A percentile compares a stretch with the other conserved stretches of the same genome.
These are phyloP conservation scores for Pilaira anomala DNA, from an alignment of 192 early-diverging fungal species.

Conservation along the genomic window DNA sequence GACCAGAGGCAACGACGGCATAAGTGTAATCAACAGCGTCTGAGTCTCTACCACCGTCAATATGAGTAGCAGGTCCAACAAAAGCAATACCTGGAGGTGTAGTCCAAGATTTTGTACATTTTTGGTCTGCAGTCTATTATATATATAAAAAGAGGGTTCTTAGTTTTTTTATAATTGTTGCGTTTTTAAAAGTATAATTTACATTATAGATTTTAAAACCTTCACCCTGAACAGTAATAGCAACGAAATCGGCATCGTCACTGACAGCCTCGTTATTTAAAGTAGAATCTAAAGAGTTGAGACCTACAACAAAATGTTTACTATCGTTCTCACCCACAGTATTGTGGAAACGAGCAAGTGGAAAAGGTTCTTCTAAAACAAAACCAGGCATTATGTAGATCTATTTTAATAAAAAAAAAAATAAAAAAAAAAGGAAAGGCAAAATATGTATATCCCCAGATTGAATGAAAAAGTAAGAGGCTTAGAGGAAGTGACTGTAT, in stretches of 20 bases:
- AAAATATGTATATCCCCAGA: background rate
- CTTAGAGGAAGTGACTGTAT: constrained; percentile 1
- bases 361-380: constrained; percentile 47
- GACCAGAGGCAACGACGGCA: constrained; percentile 45
- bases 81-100: constrained; percentile 48
- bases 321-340: constrained; percentile 26
- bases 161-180: background rate
- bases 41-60: constrained; percentile 17
- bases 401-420: background rate
- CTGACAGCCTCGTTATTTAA: constrained; percentile 20
- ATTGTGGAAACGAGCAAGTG: constrained; percentile 43
- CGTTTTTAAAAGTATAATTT: constrained; percentile 4
- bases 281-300: constrained; percentile 21
- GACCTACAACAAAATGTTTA: constrained; percentile 26
- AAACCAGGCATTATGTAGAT: constrained; percentile 40
- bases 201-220: constrained; percentile 54
- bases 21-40: constrained; percentile 40
- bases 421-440: constrained; percentile 3
- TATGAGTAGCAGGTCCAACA: constrained; percentile 40
- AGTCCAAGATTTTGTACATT: constrained; percentile 49
- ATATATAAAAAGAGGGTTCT: background rate
- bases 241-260: constrained; percentile 33
- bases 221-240: constrained; percentile 49
- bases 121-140: constrained; percentile 47
- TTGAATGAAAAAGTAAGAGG: constrained; percentile 2